phyloP scores from a whole-genome alignment of 1,284 basidiomycete genomes.

The Pseudozyma hubeiensis region DNA sequence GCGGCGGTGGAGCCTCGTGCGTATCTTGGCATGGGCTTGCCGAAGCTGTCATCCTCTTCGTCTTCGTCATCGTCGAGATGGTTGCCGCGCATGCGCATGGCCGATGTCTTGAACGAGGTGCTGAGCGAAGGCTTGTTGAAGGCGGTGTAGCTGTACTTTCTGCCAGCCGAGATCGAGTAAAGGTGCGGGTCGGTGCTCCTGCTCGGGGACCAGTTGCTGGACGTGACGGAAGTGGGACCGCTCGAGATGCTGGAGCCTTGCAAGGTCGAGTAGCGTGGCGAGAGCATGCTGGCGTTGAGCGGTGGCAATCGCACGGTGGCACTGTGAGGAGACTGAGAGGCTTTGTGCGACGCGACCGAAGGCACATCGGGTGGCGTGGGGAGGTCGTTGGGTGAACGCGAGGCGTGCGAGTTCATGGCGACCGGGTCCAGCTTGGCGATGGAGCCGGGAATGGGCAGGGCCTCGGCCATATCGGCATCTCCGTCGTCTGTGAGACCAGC shows the following conservation, averaged over 20 bases:
- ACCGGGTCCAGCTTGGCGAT: slow-evolving; percentile 26
- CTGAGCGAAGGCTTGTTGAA: slow-evolving; percentile 58
- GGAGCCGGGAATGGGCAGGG: slow-evolving; percentile 53
- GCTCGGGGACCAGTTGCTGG: slow-evolving; percentile 53
- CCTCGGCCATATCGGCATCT: slow-evolving; percentile 56
- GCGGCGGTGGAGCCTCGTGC: slow-evolving; percentile 21
- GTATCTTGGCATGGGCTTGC: slow-evolving; percentile 28
- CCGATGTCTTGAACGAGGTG: slow-evolving; percentile 61
- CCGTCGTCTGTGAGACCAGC: slow-evolving; percentile 30
- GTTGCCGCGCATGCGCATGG: slow-evolving; percentile 55
- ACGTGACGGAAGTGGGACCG: slow-evolving; percentile 46
- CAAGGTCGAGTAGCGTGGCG: slow-evolving; percentile 40
- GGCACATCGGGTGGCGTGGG: slow-evolving; percentile 64
- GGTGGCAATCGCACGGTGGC: slow-evolving; percentile 41
- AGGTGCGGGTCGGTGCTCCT: slow-evolving; percentile 51
- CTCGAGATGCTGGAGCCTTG: slow-evolving; percentile 56
- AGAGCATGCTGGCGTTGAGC: slow-evolving; percentile 43
- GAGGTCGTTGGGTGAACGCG: slow-evolving; percentile 58
- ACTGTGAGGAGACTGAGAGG: slow-evolving; percentile 30
- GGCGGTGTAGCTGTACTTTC: slow-evolving; percentile 49
- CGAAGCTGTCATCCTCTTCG: slow-evolving; percentile 54
- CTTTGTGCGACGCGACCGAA: slow-evolving; percentile 27
- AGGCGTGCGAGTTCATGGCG: slow-evolving; percentile 32
- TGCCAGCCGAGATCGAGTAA: slow-evolving; percentile 51
- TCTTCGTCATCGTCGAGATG: slow-evolving; percentile 48